Conservation (phyloP, 2,329 filamentous ascomycete species). For the Cyanodermella asteris region DNA sequence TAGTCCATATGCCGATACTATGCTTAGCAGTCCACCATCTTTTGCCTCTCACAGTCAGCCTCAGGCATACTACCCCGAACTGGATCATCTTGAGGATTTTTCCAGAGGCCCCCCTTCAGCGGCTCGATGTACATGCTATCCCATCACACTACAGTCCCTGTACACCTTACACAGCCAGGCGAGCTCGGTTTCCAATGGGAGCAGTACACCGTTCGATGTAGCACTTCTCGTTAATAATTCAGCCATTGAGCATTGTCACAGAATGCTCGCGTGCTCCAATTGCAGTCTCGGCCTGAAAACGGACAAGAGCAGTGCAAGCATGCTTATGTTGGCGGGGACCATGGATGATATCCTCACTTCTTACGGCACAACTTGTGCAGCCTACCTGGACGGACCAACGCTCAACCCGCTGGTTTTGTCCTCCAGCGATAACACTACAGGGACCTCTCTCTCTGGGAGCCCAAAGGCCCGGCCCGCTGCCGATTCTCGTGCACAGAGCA, state of each 20-base stretch:
- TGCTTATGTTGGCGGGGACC: constrained; percentile 27
- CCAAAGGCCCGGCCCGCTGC: no score
- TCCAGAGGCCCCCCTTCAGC: not conserved
- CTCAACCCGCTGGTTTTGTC: no score
- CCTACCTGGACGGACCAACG: constrained; percentile 17
- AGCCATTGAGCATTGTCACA: constrained; percentile 25
- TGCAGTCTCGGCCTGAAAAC: constrained; percentile 22
- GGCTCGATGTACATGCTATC: constrained; percentile 22
- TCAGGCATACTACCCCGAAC: not conserved
- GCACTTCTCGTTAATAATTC: constrained; percentile 24
- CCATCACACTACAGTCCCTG: constrained; percentile 23
- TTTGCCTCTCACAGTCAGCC: not conserved
- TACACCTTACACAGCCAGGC: constrained; percentile 22
- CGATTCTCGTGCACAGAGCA: no score
- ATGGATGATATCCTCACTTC: constrained; percentile 14
- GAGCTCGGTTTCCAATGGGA: constrained; percentile 10
- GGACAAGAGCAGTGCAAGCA: constrained; percentile 24
- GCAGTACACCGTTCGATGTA: constrained; percentile 20
- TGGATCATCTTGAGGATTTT: not conserved
- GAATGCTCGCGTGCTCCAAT: constrained; percentile 22
- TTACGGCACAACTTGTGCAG: constrained; percentile 21
- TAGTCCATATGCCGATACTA: no score
- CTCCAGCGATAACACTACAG: no score
- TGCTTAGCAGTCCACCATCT: not conserved
- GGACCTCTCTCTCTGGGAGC: no score